Evolutionary conservation across 352 stramenopile genomes (phyloP).

Genomic region (Globisporangium emineosum): DNA sequence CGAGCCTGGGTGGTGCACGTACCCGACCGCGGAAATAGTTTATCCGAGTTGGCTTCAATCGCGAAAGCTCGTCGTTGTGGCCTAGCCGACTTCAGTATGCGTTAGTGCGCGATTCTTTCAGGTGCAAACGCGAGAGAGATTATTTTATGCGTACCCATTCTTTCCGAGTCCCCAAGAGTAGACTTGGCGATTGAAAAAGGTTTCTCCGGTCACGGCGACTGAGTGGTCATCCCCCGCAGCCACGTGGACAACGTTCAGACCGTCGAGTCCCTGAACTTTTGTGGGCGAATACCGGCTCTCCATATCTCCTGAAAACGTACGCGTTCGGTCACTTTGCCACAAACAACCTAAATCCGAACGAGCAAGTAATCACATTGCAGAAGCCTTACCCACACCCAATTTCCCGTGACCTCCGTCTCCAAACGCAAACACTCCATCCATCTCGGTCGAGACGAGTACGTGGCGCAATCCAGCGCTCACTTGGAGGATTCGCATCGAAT

Average conservation of each 20-base stretch:
- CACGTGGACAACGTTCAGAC: slow-evolving; percentile 52
- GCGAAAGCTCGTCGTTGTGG: slow-evolving; percentile 51
- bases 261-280: slow-evolving; percentile 43
- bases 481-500: slow-evolving; percentile 45
- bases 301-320: slow-evolving; percentile 35
- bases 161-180: slow-evolving; percentile 69
- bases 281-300: slow-evolving; percentile 32
- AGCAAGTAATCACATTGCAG: not conserved
- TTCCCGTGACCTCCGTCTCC: slow-evolving; percentile 62
- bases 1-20: not conserved
- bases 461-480: slow-evolving; percentile 58
- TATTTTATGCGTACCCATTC: slow-evolving; percentile 44
- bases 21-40: slow-evolving; percentile 70
- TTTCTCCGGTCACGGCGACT: slow-evolving; percentile 56
- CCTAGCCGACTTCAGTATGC: slow-evolving; percentile 45
- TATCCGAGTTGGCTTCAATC: slow-evolving; percentile 61
- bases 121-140: not conserved
- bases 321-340: slow-evolving; percentile 1
- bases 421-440: slow-evolving; percentile 67
- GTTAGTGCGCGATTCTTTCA: not conserved
- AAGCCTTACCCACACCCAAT: slow-evolving; percentile 46
- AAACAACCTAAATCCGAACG: not conserved
- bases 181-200: slow-evolving; percentile 69
- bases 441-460: slow-evolving; percentile 66
- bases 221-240: slow-evolving; percentile 71